Conservation (phyloP, 768 basidiomycete genomes). For the Hericium rajendrae region DNA sequence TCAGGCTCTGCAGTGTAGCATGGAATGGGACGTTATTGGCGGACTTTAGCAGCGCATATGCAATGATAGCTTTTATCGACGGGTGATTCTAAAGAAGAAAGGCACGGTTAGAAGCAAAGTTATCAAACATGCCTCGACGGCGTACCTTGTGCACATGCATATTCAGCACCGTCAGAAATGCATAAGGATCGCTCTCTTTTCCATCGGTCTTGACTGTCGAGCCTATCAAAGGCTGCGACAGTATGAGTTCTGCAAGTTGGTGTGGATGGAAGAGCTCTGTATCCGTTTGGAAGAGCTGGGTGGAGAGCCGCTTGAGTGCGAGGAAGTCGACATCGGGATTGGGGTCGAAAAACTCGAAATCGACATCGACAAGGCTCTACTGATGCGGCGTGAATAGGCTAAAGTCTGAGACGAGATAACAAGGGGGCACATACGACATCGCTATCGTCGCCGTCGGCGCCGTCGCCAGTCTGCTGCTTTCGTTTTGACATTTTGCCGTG, state of each 20-base stretch:
- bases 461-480: slow-evolving; percentile 31
- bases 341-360: slow-evolving; percentile 91
- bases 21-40: slow-evolving; percentile 40
- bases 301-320: slow-evolving; percentile 66
- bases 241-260: slow-evolving; percentile 70
- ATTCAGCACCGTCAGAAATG: slow-evolving; percentile 77
- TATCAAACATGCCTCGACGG: not conserved
- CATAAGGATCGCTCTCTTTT: slow-evolving; percentile 83
- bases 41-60: slow-evolving; percentile 61
- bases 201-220: slow-evolving; percentile 92
- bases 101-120: not conserved
- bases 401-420: not conserved
- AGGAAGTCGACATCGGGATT: slow-evolving; percentile 77
- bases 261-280: slow-evolving; percentile 61
- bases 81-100: slow-evolving; percentile 50
- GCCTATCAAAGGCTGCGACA: slow-evolving; percentile 68
- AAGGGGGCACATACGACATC: slow-evolving; percentile 32
- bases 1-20: slow-evolving; percentile 40
- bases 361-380: slow-evolving; percentile 70
- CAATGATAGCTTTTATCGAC: slow-evolving; percentile 56
- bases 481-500: slow-evolving; percentile 38
- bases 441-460: slow-evolving; percentile 29
- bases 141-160: slow-evolving; percentile 57
- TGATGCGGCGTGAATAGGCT: slow-evolving; percentile 11
- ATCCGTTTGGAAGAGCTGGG: slow-evolving; percentile 66